Conservation (phyloP, 192 early-diverging fungal species). For the Powellomyces hirtus region DNA sequence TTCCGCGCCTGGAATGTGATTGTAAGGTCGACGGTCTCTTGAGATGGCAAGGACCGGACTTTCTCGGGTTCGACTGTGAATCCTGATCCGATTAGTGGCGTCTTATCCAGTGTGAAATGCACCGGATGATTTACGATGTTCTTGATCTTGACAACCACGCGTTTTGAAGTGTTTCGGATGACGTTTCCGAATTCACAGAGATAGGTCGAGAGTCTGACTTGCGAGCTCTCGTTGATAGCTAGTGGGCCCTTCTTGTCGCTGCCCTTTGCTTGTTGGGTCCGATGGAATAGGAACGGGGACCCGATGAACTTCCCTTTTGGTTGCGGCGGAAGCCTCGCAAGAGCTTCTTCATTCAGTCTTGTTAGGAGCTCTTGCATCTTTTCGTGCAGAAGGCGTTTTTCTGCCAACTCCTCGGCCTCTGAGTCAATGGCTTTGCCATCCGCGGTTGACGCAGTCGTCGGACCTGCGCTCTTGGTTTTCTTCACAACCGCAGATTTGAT, state of each 20-base stretch:
- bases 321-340: constrained; percentile 3
- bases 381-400: constrained; percentile 39
- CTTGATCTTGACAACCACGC: constrained; percentile 40
- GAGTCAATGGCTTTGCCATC: constrained; percentile 15
- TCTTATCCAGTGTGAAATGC: constrained; percentile 41
- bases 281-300: constrained; percentile 44
- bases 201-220: constrained; percentile 44
- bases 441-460: not conserved
- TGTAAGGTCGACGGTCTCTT: constrained; percentile 42
- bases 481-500: not conserved
- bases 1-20: constrained; percentile 45
- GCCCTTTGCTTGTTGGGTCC: constrained; percentile 25
- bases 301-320: constrained; percentile 46
- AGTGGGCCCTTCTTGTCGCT: constrained; percentile 37
- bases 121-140: constrained; percentile 42
- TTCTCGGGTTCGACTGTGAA: constrained; percentile 57
- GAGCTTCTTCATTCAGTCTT: constrained; percentile 36
- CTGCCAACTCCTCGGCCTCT: constrained; percentile 40
- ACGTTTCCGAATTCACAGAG: constrained; percentile 59
- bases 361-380: constrained; percentile 40
- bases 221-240: constrained; percentile 40
- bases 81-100: constrained; percentile 36
- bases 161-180: constrained; percentile 46
- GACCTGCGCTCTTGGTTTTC: not conserved
- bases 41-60: constrained; percentile 44